Conservation (phyloP, 208 protist species). For the Naegleria fowleri region DNA sequence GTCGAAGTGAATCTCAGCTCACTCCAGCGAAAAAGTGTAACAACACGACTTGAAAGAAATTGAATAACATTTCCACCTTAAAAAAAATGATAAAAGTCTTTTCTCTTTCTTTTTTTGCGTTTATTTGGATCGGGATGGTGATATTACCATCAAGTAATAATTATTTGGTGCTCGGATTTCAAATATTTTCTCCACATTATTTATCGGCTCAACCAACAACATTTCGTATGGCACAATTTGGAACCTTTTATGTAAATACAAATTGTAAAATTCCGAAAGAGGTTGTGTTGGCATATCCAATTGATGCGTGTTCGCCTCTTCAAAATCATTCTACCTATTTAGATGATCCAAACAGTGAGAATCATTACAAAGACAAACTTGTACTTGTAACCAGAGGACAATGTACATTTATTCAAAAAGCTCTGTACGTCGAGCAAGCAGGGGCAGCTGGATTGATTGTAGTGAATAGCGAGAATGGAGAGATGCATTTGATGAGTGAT, state of each 20-base stretch:
- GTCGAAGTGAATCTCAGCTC: too few relatives aligned
- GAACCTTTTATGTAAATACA: not conserved
- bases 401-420: slow-evolving; percentile 8
- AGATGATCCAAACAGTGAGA: not conserved
- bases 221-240: not conserved
- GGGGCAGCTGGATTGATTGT: not conserved
- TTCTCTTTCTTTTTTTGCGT: too few relatives aligned
- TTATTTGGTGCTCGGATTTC: not conserved
- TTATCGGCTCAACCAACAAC: not conserved
- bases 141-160: not conserved
- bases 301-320: not conserved
- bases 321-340: not conserved
- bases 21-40: too few relatives aligned
- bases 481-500: not conserved
- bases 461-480: not conserved
- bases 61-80: too few relatives aligned
- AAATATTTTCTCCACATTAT: not conserved
- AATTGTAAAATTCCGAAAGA: not conserved
- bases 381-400: not conserved
- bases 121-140: too few relatives aligned
- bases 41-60: too few relatives aligned
- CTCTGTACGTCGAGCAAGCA: not conserved
- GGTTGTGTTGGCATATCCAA: not conserved
- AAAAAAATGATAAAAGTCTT: too few relatives aligned
- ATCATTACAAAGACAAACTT: not conserved